Base-by-base conservation (phyloP, 2,329 filamentous ascomycete genomes). In the Phoma sp. region DNA sequence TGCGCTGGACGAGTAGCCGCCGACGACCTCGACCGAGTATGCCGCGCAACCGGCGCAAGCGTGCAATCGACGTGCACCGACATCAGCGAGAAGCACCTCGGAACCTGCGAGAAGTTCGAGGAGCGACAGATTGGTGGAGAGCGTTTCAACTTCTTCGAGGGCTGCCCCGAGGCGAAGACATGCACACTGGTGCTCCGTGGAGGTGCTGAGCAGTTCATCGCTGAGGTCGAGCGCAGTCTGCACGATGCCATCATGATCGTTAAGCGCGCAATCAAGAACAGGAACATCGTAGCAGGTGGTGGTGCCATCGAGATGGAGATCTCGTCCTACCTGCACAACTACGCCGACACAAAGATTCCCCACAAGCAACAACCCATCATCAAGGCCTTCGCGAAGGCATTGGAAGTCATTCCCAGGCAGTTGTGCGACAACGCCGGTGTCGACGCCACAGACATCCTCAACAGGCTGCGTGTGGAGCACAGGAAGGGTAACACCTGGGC, bases 181-280 rank as follows among this genome's bases (percentile, higher is more conserved):
- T 99, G 95, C 83, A 99, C 95, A 8, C 82, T 99, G 18, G 87
- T 99, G 36, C 88, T 99, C 60, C 90, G 95, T 72, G 95, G 95
- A 70, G 95, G 95, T 62, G 95, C 95, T 32, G 95, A 99, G 81
- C 95, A 99, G 77, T 99, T 99, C 80, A 99, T 99, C 68, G 95
- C 95, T 54, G 95, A 99, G 77, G 95, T 97, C 1, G 95, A 99
- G 82, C 90, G 95, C 61, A 96, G 91, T 73, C 85, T 99, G 64
- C 95, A 99, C 82, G 95, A 99, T 71, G 95, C 95, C 67, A 98
- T 99, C 78, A 99, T 99, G 95, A 96, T 99, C 70, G 95, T 99
- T 73, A 98, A 98, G 86, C 92, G 96, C 58, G 91, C 95, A 25
- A 91, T 98, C 77, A 91, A 91, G 81, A 96, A 98, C 82, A 89